Evolutionary conservation across 1,284 basidiomycete species (phyloP), one percentile per base, ranked within the genome.

Genomic region (Mycocalia duriaeana): DNA sequence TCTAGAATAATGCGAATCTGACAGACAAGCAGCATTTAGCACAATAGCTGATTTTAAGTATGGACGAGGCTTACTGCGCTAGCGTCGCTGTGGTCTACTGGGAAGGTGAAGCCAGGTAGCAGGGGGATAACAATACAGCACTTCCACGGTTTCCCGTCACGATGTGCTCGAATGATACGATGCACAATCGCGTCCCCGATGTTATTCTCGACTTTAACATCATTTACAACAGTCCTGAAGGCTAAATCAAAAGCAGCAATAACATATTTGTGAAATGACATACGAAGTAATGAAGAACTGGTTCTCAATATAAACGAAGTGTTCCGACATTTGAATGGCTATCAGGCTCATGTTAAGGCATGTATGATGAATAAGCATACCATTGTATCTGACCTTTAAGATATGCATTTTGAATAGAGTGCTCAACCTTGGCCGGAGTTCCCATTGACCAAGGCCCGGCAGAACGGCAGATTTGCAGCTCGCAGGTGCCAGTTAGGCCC

Each of bases 251-350:
- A 26, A 45, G 19, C 19, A 39, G 51, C n/a, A 43, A 40, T 22
- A 13, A 11, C 26, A 20, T 18, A 44, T 25, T 25, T 23, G 19
- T 31, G 37, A 45, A 7, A 28, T 41, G 18, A 66, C 83, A 61
- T 63, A 90, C 79, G 90, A 96, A 0, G 94, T 91, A 61, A 99
- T 94, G 69, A 99, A 99, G 72, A 98, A 99, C 65, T 99, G 95
- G 62, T 99, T 98, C 66, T 98, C 94, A 50, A 94, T 92, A 67
- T 94, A 93, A 19, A 94, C 88, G 58, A 93, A 94, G 59, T 91
- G 89, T 51, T 98, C 93, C 16, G 93, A 96, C 62, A 92, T 75
- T 65, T 97, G 88, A 49, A 99, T 99, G 2, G 93, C 92, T 91
- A 61, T 53, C 19, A 24, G 25, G 34, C 37, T 37, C 49, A 43